Percentiles rank a stretch among this genome's conserved stretches.
Evolutionary conservation across 2,329 filamentous ascomycete species (phyloP).

Genomic region (Claviceps cyperi): DNA sequence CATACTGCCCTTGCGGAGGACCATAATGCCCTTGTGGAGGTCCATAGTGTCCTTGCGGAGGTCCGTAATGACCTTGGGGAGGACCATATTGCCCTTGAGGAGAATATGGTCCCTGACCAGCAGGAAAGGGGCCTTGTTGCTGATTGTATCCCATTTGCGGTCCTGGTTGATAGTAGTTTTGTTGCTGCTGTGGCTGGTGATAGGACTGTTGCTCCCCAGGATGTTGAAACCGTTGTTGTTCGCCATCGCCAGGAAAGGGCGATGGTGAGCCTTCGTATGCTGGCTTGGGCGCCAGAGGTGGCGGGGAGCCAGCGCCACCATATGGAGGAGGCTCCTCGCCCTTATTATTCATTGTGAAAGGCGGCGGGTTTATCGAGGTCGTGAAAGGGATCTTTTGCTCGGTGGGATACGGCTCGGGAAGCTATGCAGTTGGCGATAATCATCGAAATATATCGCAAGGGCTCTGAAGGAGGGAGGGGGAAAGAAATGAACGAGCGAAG

Average conservation of each 20-base stretch:
- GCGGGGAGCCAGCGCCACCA: slow-evolving; percentile 17
- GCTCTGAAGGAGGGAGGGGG: background rate
- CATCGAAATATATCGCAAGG: background rate
- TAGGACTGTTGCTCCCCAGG: slow-evolving; percentile 8
- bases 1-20: slow-evolving; percentile 18
- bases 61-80: slow-evolving; percentile 19
- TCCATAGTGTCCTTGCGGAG: slow-evolving; percentile 9
- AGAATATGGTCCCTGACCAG: slow-evolving; percentile 20
- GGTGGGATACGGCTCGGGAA: background rate
- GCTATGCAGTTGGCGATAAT: background rate
- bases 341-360: slow-evolving; percentile 28
- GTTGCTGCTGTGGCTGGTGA: slow-evolving; percentile 15
- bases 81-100: slow-evolving; percentile 21
- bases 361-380: background rate
- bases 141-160: slow-evolving; percentile 30
- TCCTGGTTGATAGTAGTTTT: slow-evolving; percentile 25
- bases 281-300: slow-evolving; percentile 22
- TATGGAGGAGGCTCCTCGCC: slow-evolving; percentile 37
- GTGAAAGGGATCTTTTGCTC: background rate
- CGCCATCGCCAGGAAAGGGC: slow-evolving; percentile 1
- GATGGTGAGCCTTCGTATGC: slow-evolving; percentile 25
- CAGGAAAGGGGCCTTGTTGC: slow-evolving; percentile 20
- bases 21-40: slow-evolving; percentile 23
- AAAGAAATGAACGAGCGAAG: background rate
- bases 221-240: slow-evolving; percentile 15